Base-by-base conservation (phyloP, 2,329 filamentous ascomycete genomes). In the Mycogone perniciosa region DNA sequence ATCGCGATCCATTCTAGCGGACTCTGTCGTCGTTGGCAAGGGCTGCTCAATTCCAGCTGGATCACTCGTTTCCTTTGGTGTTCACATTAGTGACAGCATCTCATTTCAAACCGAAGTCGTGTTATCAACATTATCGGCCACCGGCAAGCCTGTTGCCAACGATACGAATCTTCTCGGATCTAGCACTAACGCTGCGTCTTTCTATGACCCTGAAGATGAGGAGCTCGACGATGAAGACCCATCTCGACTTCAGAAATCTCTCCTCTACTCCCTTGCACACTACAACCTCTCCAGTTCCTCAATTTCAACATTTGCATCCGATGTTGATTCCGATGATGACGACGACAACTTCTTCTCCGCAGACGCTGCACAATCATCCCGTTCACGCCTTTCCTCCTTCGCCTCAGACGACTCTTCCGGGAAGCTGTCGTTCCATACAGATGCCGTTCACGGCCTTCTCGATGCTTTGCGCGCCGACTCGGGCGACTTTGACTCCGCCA, bases 381-480 rank as follows among this genome's bases (percentile, higher is more conserved):
- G 81, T 53, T 84, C 82, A 0, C 79, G 84, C 50, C 77, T 82
- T 35, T 84, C 81, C 30, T 89, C 85, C 42, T 89, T 91, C 62
- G 79, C 85, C 38, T 90, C 86, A 0, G 81, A 87, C 42, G 79
- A 84, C 58, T 88, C 85, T 1, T 81, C 83, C 11, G 70, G 68
- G 52, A 70, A 65, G 56, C 58, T 68, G 31, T 68, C 73, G 52
- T 97, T 97, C 77, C 88, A 96, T 65, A 78, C 85, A 54, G 92
- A 96, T 62, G 92, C 92, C 29, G 88, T 92, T 3, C 77, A 84
- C 57, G 92, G 89, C 54, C 80, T 97, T n/a, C 79, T 91, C 55
- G 91, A 96, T 62, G 88, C 89, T 27, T 76, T 97, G 39, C 85
- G 86, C 46, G 86, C 84, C 26, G 82, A 84, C 9, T 80, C 81